Evolutionary conservation across 2,329 filamentous ascomycete species (phyloP).

Genomic region (Chaetomium olivaceum): DNA sequence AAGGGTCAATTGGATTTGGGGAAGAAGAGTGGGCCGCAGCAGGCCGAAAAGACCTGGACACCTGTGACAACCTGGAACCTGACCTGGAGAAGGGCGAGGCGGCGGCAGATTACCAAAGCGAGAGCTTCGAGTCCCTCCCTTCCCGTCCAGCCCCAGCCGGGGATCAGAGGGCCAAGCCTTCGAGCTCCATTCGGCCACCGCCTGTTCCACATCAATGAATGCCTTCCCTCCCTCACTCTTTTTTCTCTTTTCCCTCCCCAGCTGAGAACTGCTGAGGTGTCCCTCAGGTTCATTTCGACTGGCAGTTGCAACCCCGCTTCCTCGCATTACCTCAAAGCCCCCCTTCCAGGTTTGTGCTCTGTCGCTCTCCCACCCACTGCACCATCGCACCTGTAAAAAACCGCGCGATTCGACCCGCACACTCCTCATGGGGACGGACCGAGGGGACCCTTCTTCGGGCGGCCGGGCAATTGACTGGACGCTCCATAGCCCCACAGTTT

Average conservation of each 20-base stretch:
- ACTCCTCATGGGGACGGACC: conserved; percentile 14
- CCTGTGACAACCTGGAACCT: background rate
- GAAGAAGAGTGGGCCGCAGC: conserved; percentile 26
- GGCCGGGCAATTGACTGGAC: conserved; percentile 22
- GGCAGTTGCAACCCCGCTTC: background rate
- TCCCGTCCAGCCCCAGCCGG: background rate
- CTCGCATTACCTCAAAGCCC: background rate
- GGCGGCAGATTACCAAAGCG: conserved; percentile 10
- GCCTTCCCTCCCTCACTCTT: background rate
- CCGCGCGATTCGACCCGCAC: conserved; percentile 13
- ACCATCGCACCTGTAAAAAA: conserved; percentile 4
- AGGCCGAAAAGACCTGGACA: background rate
- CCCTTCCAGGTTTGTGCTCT: background rate
- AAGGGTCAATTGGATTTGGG: conserved; percentile 27
- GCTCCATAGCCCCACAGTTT: conserved; percentile 24
- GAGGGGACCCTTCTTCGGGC: conserved; percentile 7
- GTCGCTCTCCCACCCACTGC: background rate
- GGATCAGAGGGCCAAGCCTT: conserved; percentile 7
- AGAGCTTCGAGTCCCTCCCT: background rate
- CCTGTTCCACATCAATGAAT: background rate
- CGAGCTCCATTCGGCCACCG: conserved; percentile 7
- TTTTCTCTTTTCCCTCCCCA: too few relatives aligned
- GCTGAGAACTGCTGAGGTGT: background rate
- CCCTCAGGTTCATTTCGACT: background rate
- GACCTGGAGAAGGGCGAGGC: conserved; percentile 7